Conservation (phyloP, 169 alveolate species). For the Eimeria tenella region DNA sequence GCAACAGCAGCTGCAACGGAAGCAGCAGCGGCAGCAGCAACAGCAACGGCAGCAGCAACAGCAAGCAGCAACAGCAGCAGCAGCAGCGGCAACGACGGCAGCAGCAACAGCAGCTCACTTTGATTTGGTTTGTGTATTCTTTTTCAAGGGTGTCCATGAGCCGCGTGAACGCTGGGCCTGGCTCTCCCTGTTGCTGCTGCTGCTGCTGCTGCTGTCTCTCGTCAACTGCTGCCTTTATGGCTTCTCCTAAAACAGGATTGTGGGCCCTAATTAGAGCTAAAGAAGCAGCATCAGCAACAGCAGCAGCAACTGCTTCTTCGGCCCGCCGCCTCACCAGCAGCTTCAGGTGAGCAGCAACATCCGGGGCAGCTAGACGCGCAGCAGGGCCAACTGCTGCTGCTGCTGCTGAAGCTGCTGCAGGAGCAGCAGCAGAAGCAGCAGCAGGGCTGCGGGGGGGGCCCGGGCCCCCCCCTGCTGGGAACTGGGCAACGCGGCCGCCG, state of each 20-base stretch:
- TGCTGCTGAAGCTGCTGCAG: neutral
- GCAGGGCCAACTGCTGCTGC: neutral
- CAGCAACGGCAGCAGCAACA: neutral
- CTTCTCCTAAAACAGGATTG: slow-evolving; percentile 49
- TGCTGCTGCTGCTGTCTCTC: neutral
- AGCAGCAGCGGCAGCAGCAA: neutral
- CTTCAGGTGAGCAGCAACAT: neutral
- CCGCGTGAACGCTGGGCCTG: slow-evolving; percentile 31
- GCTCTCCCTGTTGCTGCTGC: neutral
- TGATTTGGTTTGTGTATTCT: neutral
- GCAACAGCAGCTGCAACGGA: neutral
- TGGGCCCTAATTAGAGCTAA: slow-evolving; percentile 29
- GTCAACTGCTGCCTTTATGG: slow-evolving; percentile 33
- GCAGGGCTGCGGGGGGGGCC: neutral
- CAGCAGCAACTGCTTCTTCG: slow-evolving; percentile 61
- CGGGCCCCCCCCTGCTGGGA: slow-evolving; percentile 8
- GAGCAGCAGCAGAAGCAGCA: neutral
- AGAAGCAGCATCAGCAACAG: slow-evolving; percentile 28
- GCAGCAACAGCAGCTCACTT: neutral
- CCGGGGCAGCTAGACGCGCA: neutral
- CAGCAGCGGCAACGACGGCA: neutral
- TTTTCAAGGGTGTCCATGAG: neutral
- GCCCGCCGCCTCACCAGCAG: slow-evolving; percentile 46
- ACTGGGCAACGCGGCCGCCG: slow-evolving; percentile 56
- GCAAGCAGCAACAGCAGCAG: neutral